Percentiles rank a stretch among this genome's conserved stretches.
Evolutionary conservation across 1,284 basidiomycete genomes (phyloP).

Genomic region (Microstroma glucosiphilum): DNA sequence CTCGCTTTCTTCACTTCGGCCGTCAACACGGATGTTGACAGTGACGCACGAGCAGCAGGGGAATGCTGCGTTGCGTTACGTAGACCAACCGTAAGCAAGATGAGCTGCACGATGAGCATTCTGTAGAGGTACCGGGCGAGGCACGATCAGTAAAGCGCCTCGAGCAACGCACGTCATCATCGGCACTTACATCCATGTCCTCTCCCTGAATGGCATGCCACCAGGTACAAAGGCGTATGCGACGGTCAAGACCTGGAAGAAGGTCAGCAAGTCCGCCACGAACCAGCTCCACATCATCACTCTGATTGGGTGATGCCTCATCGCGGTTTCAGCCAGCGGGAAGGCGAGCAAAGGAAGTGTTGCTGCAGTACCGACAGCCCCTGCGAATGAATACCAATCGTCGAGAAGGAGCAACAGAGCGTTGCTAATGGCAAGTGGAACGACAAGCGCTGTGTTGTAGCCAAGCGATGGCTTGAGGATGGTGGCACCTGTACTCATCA

Average conservation of each 20-base stretch:
- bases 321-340: conserved; percentile 26
- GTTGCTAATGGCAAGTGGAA: conserved; percentile 3
- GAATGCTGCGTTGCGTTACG: background rate
- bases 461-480: conserved; percentile 7
- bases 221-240: conserved; percentile 92
- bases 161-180: no score
- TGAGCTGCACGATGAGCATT: conserved; percentile 36
- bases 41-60: background rate
- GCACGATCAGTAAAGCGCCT: no score
- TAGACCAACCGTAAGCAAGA: conserved; percentile 15
- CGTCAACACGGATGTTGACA: background rate
- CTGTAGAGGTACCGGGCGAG: no score
- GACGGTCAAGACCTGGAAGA: conserved; percentile 62
- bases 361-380: conserved; percentile 64
- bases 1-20: background rate
- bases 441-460: background rate
- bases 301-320: conserved; percentile 36
- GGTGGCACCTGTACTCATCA: conserved; percentile 55
- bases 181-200: conserved; percentile 58
- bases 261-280: conserved; percentile 31
- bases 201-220: conserved; percentile 70
- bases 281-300: conserved; percentile 36
- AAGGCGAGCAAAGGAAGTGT: conserved; percentile 55
- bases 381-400: conserved; percentile 70
- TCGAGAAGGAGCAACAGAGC: conserved; percentile 38